These are phyloP conservation scores for Hawksworthiomyces lignivorus DNA, from an alignment of 2,329 filamentous ascomycete species.

Conservation along the genomic window DNA sequence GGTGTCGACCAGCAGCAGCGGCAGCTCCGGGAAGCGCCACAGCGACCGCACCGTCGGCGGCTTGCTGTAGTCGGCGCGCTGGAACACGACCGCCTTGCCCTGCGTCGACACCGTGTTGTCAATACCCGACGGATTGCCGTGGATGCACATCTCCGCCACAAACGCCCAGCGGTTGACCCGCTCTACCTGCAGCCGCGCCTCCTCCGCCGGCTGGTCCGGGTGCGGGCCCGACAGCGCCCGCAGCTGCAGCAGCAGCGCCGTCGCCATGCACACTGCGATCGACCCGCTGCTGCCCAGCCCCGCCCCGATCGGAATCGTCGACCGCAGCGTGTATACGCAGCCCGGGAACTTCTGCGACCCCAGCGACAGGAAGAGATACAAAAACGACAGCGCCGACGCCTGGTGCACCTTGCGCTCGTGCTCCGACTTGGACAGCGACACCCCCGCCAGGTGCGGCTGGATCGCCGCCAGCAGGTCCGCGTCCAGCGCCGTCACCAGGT, in stretches of 20 bases:
- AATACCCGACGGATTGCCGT: slow-evolving; percentile 91
- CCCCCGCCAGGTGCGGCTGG: slow-evolving; percentile 64
- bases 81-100: slow-evolving; percentile 90
- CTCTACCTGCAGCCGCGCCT: slow-evolving; percentile 85
- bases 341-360: slow-evolving; percentile 71
- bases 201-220: slow-evolving; percentile 78
- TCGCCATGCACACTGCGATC: slow-evolving; percentile 79
- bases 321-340: slow-evolving; percentile 83
- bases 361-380: slow-evolving; percentile 87
- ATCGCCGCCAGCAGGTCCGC: slow-evolving; percentile 72
- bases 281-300: slow-evolving; percentile 92
- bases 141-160: slow-evolving; percentile 93
- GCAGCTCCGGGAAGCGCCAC: slow-evolving; percentile 85
- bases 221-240: slow-evolving; percentile 85
- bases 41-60: slow-evolving; percentile 71
- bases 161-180: slow-evolving; percentile 98
- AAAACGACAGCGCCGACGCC: slow-evolving; percentile 72
- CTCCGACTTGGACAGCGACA: slow-evolving; percentile 60
- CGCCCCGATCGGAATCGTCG: slow-evolving; percentile 86
- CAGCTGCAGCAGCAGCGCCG: slow-evolving; percentile 79
- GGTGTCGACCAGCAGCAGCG: slow-evolving; percentile 83
- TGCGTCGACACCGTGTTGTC: slow-evolving; percentile 94
- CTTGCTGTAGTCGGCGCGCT: slow-evolving; percentile 67
- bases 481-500: slow-evolving; percentile 77
- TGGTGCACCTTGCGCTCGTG: slow-evolving; percentile 77